Conservation (phyloP, 2,329 filamentous ascomycete species). For the Aspergillus costaricaensis region DNA sequence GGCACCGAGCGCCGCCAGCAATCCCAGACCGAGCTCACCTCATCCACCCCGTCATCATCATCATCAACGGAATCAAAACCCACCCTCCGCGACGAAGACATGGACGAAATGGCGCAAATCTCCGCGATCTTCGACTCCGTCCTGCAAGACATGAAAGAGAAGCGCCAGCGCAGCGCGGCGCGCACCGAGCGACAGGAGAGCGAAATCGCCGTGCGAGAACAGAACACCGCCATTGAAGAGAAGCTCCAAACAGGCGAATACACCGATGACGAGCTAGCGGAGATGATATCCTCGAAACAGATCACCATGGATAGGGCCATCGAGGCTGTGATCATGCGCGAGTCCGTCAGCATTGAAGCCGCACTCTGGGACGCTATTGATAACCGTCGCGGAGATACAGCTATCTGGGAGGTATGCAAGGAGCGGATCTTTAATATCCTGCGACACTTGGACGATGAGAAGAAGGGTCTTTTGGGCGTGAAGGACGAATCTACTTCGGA, state of each 20-base stretch:
- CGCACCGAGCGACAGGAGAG: neutral
- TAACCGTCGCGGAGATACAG: conserved; percentile 34
- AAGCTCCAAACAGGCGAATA: conserved; percentile 1
- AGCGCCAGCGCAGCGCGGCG: neutral
- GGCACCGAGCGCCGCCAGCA: conserved; percentile 10
- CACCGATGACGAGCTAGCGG: conserved; percentile 9
- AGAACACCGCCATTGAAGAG: neutral
- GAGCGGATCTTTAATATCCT: conserved; percentile 44
- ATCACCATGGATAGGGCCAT: conserved; percentile 27
- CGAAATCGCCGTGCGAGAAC: neutral
- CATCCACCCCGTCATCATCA: neutral
- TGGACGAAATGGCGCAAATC: conserved; percentile 28
- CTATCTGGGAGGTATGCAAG: conserved; percentile 43
- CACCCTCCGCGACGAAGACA: conserved; percentile 9
- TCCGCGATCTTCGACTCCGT: conserved; percentile 29
- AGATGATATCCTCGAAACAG: conserved; percentile 13
- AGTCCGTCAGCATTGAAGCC: conserved; percentile 34
- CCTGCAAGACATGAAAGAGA: conserved; percentile 21
- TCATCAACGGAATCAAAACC: neutral
- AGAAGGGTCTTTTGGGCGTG: neutral
- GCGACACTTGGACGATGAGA: conserved; percentile 25
- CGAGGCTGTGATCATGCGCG: conserved; percentile 31
- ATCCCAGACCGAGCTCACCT: neutral
- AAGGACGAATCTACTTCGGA: neutral
- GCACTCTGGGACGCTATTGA: conserved; percentile 32